These are phyloP conservation scores for Gardenia jasminoides DNA, from an alignment of 257 asterid genomes.

Conservation along the genomic window DNA sequence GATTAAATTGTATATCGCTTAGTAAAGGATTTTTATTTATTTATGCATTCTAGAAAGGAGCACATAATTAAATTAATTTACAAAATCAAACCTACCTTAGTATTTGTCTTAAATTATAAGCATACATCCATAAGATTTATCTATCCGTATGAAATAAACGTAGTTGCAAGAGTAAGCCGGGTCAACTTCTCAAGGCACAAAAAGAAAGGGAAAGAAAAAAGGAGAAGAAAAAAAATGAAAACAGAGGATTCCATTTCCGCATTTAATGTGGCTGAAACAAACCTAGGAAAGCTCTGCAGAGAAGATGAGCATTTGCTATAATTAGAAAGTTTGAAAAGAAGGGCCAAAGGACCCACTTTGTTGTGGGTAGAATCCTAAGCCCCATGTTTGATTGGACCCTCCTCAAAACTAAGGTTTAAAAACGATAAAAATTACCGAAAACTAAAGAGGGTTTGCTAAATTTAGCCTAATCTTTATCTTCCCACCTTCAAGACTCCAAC, in stretches of 20 bases:
- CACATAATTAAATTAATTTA: too few relatives aligned
- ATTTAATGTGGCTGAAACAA: constrained; percentile 18
- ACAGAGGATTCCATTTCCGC: background rate
- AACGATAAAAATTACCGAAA: background rate
- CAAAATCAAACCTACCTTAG: too few relatives aligned
- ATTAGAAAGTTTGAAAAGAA: constrained; percentile 24
- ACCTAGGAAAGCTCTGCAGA: constrained; percentile 13
- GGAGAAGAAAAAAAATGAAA: background rate
- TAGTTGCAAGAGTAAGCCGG: constrained; percentile 1
- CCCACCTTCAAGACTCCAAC: background rate
- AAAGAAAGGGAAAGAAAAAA: background rate
- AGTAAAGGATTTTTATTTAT: too few relatives aligned
- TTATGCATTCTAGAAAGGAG: too few relatives aligned
- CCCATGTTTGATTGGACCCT: constrained; percentile 15
- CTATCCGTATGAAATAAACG: background rate
- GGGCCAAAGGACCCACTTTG: constrained; percentile 11
- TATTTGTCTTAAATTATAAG: background rate
- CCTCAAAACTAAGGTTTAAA: constrained; percentile 7
- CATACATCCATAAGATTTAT: background rate
- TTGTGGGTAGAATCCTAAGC: constrained; percentile 11
- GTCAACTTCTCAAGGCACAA: constrained; percentile 16
- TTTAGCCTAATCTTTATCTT: constrained; percentile 14
- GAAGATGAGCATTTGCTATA: constrained; percentile 24
- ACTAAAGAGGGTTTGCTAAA: constrained; percentile 6
- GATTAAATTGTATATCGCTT: too few relatives aligned